Percentiles rank a stretch among this genome's conserved stretches.
Evolutionary conservation across 805 yeast genomes (phyloP).

Genomic region (Suhomyces sp.): DNA sequence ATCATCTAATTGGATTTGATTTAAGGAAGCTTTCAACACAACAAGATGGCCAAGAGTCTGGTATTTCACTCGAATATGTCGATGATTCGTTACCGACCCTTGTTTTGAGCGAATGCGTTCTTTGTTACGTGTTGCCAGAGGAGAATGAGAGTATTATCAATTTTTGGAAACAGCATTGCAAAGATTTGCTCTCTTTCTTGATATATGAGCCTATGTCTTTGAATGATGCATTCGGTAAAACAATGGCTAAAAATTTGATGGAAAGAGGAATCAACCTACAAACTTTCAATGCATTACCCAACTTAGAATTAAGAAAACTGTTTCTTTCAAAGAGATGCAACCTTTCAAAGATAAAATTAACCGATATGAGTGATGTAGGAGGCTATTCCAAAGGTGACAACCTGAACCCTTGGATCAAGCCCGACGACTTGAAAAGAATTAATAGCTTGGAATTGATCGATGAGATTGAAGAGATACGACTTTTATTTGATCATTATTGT

Average conservation of each 20-base stretch:
- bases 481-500: slow-evolving; percentile 63
- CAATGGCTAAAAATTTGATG: slow-evolving; percentile 62
- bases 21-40: slow-evolving; percentile 36
- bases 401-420: slow-evolving; percentile 40
- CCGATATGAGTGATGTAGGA: slow-evolving; percentile 46
- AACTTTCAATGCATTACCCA: slow-evolving; percentile 52
- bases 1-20: slow-evolving; percentile 56
- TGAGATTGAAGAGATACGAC: slow-evolving; percentile 67
- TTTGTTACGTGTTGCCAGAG: slow-evolving; percentile 61
- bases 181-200: slow-evolving; percentile 27
- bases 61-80: slow-evolving; percentile 17
- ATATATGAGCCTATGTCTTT: slow-evolving; percentile 73
- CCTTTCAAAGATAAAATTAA: slow-evolving; percentile 33
- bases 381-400: slow-evolving; percentile 30
- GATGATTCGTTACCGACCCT: slow-evolving; percentile 51
- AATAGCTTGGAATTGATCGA: slow-evolving; percentile 62
- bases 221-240: slow-evolving; percentile 59
- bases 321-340: slow-evolving; percentile 23
- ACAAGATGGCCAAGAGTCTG: neutral
- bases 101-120: slow-evolving; percentile 69
- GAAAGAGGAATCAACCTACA: slow-evolving; percentile 62
- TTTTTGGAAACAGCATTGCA: slow-evolving; percentile 36
- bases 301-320: slow-evolving; percentile 26
- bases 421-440: slow-evolving; percentile 43
- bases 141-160: slow-evolving; percentile 45